Conservation (phyloP, 2,329 filamentous ascomycete species). For the Exophiala aquamarina region DNA sequence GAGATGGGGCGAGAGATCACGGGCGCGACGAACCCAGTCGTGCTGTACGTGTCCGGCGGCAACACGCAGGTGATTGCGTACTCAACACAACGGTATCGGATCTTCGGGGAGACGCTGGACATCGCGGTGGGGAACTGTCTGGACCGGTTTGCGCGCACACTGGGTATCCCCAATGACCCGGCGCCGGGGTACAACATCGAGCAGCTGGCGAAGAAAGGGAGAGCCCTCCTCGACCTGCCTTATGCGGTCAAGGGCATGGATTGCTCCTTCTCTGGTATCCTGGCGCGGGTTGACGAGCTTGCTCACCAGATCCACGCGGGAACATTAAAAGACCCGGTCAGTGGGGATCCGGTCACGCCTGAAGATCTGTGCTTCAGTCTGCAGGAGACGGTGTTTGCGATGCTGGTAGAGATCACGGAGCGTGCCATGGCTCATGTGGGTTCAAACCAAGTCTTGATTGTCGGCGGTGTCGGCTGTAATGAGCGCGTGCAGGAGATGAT, state of each 20-base stretch:
- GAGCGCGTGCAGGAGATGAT: conserved; percentile 97
- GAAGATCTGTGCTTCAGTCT: conserved; percentile 91
- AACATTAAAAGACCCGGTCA: conserved; percentile 48
- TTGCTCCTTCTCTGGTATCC: conserved; percentile 89
- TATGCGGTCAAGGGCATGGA: conserved; percentile 99
- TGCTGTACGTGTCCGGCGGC: conserved; percentile 91
- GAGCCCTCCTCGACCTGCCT: conserved; percentile 75
- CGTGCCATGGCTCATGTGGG: conserved; percentile 98
- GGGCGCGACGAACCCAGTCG: conserved; percentile 84
- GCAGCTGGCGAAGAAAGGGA: conserved; percentile 76
- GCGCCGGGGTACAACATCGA: conserved; percentile 98
- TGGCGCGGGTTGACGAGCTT: conserved; percentile 78
- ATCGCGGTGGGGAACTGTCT: conserved; percentile 98
- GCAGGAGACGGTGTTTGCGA: conserved; percentile 93
- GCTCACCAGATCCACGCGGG: conserved; percentile 63
- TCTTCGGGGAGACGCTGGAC: conserved; percentile 96
- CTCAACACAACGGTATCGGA: conserved; percentile 88
- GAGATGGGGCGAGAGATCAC: conserved; percentile 97
- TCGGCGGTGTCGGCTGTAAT: conserved; percentile 94
- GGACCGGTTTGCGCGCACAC: conserved; percentile 88
- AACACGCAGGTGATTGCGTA: conserved; percentile 99
- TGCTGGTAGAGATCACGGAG: conserved; percentile 98
- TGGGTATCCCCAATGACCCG: conserved; percentile 91
- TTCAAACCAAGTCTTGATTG: conserved; percentile 84
- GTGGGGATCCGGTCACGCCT: conserved; percentile 61